Base-by-base conservation (phyloP, 257 asterid genomes). In the Nyctanthes arbortristis region DNA sequence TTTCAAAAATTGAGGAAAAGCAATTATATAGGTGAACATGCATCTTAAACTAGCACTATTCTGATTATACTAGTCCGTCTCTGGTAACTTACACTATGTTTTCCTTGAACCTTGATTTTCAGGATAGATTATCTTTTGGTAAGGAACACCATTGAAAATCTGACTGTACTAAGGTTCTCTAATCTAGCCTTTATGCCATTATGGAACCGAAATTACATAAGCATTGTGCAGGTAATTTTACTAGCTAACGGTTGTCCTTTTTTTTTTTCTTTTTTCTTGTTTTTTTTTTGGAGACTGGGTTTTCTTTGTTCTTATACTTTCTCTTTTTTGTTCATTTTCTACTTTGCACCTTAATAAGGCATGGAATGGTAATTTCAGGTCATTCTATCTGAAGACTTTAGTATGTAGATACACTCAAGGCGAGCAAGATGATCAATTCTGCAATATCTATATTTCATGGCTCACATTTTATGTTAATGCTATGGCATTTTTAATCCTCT, bases 51-150 rank as follows among this genome's bases (percentile, higher is more conserved):
- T 20, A 28, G 47, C 67, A 8, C 45, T 66, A 60, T n/a, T 67
- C 31, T 59, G 20, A 20, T 61, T n/a, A 33, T 5, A 25, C 29
- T 25, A 11, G 14, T 18, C 28, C 4, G 27, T n/a, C 0, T 39
- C 8, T 14, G 54, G 18, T 28, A 37, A 32, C 34, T 35, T 55
- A 11, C 61, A 14, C 63, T 57, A 9, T 52, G 33, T 52, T 24
- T 35, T 27, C 7, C 37, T 7, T 34, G 20, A 47, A 52, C 60
- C 61, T 65, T 66, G 40, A 64, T 60, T 59, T 75, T 68, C 83
- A 83, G 88, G 80, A 83, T 80, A 70, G 88, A 83, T 73, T 85
- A 83, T 74, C 88, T 83, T 70, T 52, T 83, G 74, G 88, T 85
- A 59, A 80, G 88, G 82, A 83, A 83, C 73, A 83, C 88, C 35